Evolutionary conservation across 2,329 filamentous ascomycete species (phyloP).

Genomic region (Fusarium staphyleae): DNA sequence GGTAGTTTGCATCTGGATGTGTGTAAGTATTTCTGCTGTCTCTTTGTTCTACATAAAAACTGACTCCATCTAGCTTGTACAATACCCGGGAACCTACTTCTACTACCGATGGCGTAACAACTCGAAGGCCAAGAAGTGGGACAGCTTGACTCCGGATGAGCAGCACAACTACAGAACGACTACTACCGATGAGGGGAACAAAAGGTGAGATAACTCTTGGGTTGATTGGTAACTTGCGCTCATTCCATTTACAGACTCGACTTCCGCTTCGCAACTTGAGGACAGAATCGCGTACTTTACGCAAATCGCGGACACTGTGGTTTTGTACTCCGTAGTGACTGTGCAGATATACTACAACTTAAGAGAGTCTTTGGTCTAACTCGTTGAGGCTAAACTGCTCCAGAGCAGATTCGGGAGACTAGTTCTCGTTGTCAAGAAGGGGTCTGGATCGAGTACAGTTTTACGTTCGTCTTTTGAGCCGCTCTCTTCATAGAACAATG

Average conservation of each 20-base stretch:
- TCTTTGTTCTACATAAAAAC: not conserved
- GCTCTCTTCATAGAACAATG: no score
- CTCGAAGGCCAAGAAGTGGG: conserved; percentile 48
- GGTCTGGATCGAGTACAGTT: no score
- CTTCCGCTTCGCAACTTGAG: conserved; percentile 21
- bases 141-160: conserved; percentile 49
- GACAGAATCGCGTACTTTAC: no score
- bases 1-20: conserved; percentile 50
- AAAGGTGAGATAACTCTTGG: conserved; percentile 4
- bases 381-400: no score
- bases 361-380: no score
- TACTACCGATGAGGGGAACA: conserved; percentile 46
- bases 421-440: no score
- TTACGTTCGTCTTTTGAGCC: no score
- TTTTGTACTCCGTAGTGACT: no score
- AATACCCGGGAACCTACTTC: conserved; percentile 48
- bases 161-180: conserved; percentile 53
- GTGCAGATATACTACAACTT: no score
- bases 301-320: no score
- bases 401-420: no score
- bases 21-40: conserved; percentile 42
- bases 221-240: not conserved
- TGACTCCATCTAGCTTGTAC: conserved; percentile 39
- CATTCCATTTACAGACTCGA: conserved; percentile 3
- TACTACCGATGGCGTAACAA: conserved; percentile 51